phyloP scores from a whole-genome alignment of 2,329 filamentous ascomycete genomes.

The Neoscytalidium dimidiatum region DNA sequence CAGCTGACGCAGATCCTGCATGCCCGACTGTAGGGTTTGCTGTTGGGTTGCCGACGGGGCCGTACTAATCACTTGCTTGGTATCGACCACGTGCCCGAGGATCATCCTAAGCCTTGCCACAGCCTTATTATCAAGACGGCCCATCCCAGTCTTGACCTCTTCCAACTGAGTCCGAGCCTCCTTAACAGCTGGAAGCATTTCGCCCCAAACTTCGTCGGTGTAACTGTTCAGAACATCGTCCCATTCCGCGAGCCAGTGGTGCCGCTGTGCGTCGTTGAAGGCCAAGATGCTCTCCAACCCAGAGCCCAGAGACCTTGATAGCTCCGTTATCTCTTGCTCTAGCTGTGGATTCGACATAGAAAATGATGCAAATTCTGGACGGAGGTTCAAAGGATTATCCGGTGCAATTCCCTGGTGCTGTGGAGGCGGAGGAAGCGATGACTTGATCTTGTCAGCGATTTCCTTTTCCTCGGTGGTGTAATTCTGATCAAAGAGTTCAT shows the following conservation, averaged over 20 bases:
- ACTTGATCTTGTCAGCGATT: constrained; percentile 21
- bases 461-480: constrained; percentile 18
- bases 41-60: not conserved
- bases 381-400: constrained; percentile 23
- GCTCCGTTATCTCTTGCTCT: constrained; percentile 13
- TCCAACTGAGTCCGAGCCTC: constrained; percentile 23
- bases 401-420: constrained; percentile 16
- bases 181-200: constrained; percentile 25
- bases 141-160: constrained; percentile 21
- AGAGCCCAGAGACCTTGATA: not conserved
- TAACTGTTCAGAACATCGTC: constrained; percentile 26
- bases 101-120: constrained; percentile 29
- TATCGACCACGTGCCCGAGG: constrained; percentile 26
- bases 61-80: not conserved
- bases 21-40: not conserved
- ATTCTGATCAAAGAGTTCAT: constrained; percentile 19
- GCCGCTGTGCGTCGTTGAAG: not conserved
- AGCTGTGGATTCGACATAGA: not conserved
- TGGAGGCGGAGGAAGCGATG: constrained; percentile 21
- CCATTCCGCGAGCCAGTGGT: constrained; percentile 24
- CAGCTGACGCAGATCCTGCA: constrained; percentile 9
- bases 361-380: constrained; percentile 17
- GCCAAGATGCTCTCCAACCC: not conserved
- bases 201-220: constrained; percentile 29
- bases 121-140: constrained; percentile 22